Evolutionary conservation across 2,329 filamentous ascomycete genomes (phyloP), one percentile per base, ranked within the genome.

Genomic region (Arthrinium puccinioides): DNA sequence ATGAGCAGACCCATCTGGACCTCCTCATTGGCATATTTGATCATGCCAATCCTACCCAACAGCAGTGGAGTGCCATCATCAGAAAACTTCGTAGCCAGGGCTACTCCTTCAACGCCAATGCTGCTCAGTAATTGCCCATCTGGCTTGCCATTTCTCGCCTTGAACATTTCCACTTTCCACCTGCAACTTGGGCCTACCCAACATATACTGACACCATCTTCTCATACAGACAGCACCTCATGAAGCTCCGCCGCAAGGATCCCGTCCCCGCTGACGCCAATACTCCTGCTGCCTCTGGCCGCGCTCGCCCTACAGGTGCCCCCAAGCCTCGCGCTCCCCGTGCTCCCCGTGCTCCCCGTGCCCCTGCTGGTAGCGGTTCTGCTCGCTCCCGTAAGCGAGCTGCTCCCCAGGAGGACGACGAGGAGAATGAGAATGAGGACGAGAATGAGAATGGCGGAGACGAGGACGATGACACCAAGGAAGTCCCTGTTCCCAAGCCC

Each of bases 221-320:
- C 16, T 13, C 26, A 27, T 37, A 36, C 33, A 70, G 67, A 31
- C 67, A 70, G 47, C 67, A 70, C 23, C 58, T 70, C 7, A 62
- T 66, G 44, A 70, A 69, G 45, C 56, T 70, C 26, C 43, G 47
- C 19, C 46, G 54, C 33, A 49, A 52, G 9, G 44, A 38, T 3
- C 15, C 11, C 11, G 14, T 2, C 20, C 6, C 6, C 2, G 4
- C 11, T 5, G 24, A n/a, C 18, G 25, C 5, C 3, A 8, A 27
- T 27, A 27, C 25, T n/a, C 5, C 25, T 27, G 25, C 25, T 14
- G 25, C 25, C 10, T 27, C 25, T 3, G 9, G 13, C 25, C 15
- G 13, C 6, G 25, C 13, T 11, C 5, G 24, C 4, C 5, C 24
- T 8, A 4, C 24, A 5, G 14, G 4, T 3, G 9, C 25, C 25